A percentile compares a stretch with the other conserved stretches of the same genome.
These are phyloP conservation scores for Talaromyces liani DNA, from an alignment of 495 filamentous ascomycete genomes.

Conservation along the genomic window DNA sequence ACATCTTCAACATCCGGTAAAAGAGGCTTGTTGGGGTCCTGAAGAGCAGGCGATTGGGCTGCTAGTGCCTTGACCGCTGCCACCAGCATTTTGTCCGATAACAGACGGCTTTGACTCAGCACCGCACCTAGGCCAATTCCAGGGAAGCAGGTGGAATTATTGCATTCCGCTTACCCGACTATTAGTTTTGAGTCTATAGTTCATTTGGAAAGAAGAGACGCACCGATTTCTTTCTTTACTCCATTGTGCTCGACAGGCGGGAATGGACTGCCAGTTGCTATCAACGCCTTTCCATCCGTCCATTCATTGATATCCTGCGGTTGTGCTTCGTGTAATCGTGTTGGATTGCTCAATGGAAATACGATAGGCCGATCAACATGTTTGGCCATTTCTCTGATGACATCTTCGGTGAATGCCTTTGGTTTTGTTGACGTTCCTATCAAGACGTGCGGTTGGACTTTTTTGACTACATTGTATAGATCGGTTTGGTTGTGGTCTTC, in stretches of 20 bases:
- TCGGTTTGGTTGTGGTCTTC: conserved; percentile 41
- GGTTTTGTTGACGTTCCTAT: conserved; percentile 81
- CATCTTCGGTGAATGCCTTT: conserved; percentile 67
- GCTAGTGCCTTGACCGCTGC: conserved; percentile 70
- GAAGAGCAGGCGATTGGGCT: conserved; percentile 58
- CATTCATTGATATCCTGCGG: conserved; percentile 71
- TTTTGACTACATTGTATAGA: conserved; percentile 58
- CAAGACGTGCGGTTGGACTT: conserved; percentile 72
- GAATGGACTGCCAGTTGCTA: conserved; percentile 83
- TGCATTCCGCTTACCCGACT: conserved; percentile 61
- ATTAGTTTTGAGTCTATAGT: neutral
- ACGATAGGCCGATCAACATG: conserved; percentile 72
- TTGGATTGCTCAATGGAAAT: conserved; percentile 83
- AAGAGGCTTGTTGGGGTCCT: conserved; percentile 48
- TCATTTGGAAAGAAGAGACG: conserved; percentile 4
- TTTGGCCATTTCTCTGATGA: conserved; percentile 72
- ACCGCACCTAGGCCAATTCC: conserved; percentile 79
- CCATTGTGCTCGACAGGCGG: conserved; percentile 65
- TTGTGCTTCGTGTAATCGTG: conserved; percentile 72
- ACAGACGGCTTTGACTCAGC: conserved; percentile 50
- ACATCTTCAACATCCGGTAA: conserved; percentile 74
- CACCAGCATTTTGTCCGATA: conserved; percentile 77
- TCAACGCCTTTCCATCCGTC: conserved; percentile 72
- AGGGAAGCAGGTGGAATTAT: conserved; percentile 83
- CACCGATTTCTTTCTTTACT: conserved; percentile 55